Base-by-base conservation (phyloP, 345 rosid species). In the Populus alba region DNA sequence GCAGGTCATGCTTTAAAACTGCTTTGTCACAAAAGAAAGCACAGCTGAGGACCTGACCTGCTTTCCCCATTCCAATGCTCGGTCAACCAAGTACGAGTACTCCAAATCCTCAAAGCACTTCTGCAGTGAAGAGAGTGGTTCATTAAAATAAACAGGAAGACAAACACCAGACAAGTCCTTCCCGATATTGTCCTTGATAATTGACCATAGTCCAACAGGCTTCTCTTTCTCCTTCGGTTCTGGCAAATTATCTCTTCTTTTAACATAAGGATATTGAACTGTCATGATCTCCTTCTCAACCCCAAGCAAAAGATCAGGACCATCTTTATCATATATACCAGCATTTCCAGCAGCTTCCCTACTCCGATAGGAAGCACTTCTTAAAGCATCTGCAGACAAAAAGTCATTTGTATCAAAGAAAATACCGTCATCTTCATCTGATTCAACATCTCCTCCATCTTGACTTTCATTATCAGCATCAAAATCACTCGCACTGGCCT, bases 41-140 rank as follows among this genome's bases (percentile, higher is more conserved):
- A 75, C 68, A 84, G 83, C 69, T 57, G 66, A 86, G 79, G 79
- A 78, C 67, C 89, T 87, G 80, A 94, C 99, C 97, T 94, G 99
- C 86, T 92, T 97, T 73, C 99, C 97, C 97, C 97, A 94, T 85
- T 90, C 95, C 81, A 84, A 80, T 73, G 99, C 98, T 79, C 73
- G 90, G 87, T 94, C 99, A 82, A 97, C 97, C 88, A 97, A 82
- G 85, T 86, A 85, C 39, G 98, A 92, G 80, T 92, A 94, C 84
- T 97, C 99, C 88, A 94, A 90, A 91, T 94, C 99, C 86, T 97
- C 99, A 76, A 94, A 97, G 87, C 99, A 97, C 82, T 97, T 97
- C 83, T 94, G 99, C 84, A 97, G 85, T 7, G 98, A 97, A 78
- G 98, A 94, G 65, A 97, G 95, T 71, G 98, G 99, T 72, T 97